Conservation (phyloP, 2,329 filamentous ascomycete species). For the Exophiala bonariae region DNA sequence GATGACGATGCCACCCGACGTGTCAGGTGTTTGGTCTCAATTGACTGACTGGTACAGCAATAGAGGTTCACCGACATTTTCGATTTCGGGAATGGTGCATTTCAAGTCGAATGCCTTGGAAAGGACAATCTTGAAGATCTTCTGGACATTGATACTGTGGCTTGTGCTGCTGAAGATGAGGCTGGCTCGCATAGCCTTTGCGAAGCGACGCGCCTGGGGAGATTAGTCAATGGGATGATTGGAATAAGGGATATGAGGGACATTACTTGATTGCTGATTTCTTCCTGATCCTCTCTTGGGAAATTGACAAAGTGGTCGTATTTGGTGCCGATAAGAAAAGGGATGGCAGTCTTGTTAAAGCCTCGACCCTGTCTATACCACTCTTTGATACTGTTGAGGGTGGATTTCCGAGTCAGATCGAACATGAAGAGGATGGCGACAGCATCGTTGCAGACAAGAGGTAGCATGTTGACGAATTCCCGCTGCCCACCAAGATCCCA, state of each 20-base stretch:
- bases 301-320: conserved; percentile 99
- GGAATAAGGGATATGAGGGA: neutral
- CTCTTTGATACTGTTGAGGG: conserved; percentile 98
- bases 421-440: conserved; percentile 99
- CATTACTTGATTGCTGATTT: conserved; percentile 89
- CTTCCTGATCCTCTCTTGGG: conserved; percentile 93
- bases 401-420: conserved; percentile 95
- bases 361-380: conserved; percentile 97
- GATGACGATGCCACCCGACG: no score
- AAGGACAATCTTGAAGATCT: conserved; percentile 99
- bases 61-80: conserved; percentile 93
- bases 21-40: neutral
- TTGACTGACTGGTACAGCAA: conserved; percentile 75
- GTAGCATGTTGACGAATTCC: conserved; percentile 99
- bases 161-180: conserved; percentile 98
- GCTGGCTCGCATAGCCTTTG: conserved; percentile 96
- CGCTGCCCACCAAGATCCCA: conserved; percentile 98
- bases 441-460: conserved; percentile 98
- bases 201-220: conserved; percentile 81
- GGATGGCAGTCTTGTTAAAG: conserved; percentile 99
- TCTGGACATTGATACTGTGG: conserved; percentile 99
- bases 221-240: conserved; percentile 26
- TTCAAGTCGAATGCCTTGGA: conserved; percentile 98
- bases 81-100: conserved; percentile 98
- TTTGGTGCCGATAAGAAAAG: conserved; percentile 94